Evolutionary conservation across 495 filamentous ascomycete genomes (phyloP).

Genomic region (Aspergillus mulundensis): DNA sequence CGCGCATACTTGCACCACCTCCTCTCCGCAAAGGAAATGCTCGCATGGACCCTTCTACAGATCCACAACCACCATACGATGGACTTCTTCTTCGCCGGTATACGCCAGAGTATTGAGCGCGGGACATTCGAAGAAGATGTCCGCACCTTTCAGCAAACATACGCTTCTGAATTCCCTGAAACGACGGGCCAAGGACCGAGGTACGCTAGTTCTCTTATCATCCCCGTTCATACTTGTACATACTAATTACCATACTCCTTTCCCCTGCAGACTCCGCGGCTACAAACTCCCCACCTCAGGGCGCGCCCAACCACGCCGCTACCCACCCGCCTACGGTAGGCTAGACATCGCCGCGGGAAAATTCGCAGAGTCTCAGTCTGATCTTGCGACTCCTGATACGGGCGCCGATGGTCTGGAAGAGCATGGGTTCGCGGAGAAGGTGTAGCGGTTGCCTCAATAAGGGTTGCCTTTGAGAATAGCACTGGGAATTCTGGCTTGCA

Average conservation of each 20-base stretch:
- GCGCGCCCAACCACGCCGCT: conserved; percentile 61
- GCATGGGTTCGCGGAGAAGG: conserved; percentile 57
- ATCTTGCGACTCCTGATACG: conserved; percentile 45
- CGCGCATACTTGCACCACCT: conserved; percentile 84
- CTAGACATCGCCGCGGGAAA: conserved; percentile 49
- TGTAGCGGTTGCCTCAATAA: too few species aligned
- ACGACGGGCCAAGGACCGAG: conserved; percentile 75
- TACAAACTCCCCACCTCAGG: conserved; percentile 74
- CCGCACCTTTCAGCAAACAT: conserved; percentile 53
- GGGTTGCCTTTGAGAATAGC: too few species aligned
- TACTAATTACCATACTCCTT: conserved; percentile 3
- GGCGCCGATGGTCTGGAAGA: conserved; percentile 52
- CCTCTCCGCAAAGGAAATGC: conserved; percentile 86
- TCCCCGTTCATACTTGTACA: too few species aligned
- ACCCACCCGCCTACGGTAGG: conserved; percentile 59
- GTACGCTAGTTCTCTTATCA: conserved; percentile 28
- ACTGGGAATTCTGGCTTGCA: background rate
- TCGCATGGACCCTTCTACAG: conserved; percentile 88
- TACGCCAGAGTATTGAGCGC: conserved; percentile 57
- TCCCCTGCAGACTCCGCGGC: conserved; percentile 62
- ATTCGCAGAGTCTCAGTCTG: conserved; percentile 47
- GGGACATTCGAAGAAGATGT: conserved; percentile 61
- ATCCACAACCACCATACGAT: conserved; percentile 80
- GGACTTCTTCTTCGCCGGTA: conserved; percentile 64
- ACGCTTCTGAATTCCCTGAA: conserved; percentile 65